Conservation (phyloP, 148 eudicot genomes). For the Fallopia convolvulus region DNA sequence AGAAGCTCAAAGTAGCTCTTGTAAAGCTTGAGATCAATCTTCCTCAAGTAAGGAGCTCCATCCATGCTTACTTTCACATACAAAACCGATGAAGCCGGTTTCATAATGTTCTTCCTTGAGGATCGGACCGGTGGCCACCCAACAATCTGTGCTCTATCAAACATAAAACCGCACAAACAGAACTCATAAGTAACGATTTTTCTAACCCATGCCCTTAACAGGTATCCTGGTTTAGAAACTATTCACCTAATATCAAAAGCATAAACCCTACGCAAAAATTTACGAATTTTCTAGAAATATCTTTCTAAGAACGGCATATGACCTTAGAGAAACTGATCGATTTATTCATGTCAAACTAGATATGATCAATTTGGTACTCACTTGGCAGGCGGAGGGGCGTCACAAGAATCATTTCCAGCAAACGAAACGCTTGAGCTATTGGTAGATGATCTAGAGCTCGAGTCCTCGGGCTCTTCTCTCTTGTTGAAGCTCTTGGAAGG, state of each 20-base stretch:
- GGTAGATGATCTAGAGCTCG: slow-evolving; percentile 9
- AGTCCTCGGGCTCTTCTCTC: slow-evolving; percentile 18
- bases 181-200: not conserved
- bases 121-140: slow-evolving; percentile 47
- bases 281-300: no score
- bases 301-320: no score
- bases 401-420: slow-evolving; percentile 1
- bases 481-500: slow-evolving; percentile 14
- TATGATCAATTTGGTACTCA: slow-evolving; percentile 15
- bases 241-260: no score
- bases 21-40: slow-evolving; percentile 36
- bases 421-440: slow-evolving; percentile 8
- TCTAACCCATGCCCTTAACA: not conserved
- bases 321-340: not conserved
- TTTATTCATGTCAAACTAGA: not conserved
- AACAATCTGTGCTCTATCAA: slow-evolving; percentile 29
- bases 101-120: slow-evolving; percentile 25
- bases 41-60: slow-evolving; percentile 44
- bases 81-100: slow-evolving; percentile 9
- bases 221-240: no score
- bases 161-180: not conserved
- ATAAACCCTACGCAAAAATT: no score
- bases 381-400: slow-evolving; percentile 27
- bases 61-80: slow-evolving; percentile 50
- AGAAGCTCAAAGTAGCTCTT: slow-evolving; percentile 30